phyloP scores from a whole-genome alignment of 176 grass and related monocot genomes.

The Zoysia pacifica region DNA sequence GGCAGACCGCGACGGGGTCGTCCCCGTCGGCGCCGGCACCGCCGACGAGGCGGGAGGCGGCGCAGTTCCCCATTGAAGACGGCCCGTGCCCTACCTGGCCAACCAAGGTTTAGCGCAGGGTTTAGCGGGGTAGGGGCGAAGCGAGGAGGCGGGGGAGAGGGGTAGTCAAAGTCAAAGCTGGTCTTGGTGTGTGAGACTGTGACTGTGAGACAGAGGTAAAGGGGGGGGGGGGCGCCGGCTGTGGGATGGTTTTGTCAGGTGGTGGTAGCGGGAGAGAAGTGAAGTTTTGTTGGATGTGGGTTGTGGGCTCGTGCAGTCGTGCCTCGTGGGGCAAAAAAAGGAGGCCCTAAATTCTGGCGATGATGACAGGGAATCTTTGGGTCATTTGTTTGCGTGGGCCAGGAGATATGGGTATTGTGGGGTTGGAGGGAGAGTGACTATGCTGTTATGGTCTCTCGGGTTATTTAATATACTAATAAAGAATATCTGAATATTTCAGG shows the following conservation, averaged over 20 bases:
- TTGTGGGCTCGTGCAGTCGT: conserved; percentile 4
- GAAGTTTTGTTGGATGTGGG: conserved; percentile 52
- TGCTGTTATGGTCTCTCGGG: background rate
- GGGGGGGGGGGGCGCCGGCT: no score
- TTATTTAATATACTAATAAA: no score
- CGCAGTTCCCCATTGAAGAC: conserved; percentile 82
- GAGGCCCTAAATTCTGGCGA: conserved; percentile 47
- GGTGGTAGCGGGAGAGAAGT: conserved; percentile 33
- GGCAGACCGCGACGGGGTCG: conserved; percentile 81
- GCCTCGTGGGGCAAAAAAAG: background rate
- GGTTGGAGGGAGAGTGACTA: conserved; percentile 14
- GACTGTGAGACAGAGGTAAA: background rate
- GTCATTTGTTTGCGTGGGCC: conserved; percentile 41
- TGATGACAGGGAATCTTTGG: conserved; percentile 46
- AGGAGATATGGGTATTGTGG: conserved; percentile 33
- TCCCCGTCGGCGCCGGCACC: conserved; percentile 47
- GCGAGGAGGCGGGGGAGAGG: background rate
- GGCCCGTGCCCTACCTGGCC: background rate
- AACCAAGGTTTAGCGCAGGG: conserved; percentile 52
- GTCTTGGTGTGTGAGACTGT: conserved; percentile 18
- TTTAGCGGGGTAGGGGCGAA: conserved; percentile 41
- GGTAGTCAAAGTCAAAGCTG: conserved; percentile 81
- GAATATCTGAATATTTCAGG: no score
- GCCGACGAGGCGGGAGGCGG: conserved; percentile 71
- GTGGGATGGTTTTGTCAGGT: conserved; percentile 17